Percentiles rank a stretch among this genome's conserved stretches.
Evolutionary conservation across 2,329 filamentous ascomycete genomes (phyloP).

Genomic region (Trichoderma sp.): DNA sequence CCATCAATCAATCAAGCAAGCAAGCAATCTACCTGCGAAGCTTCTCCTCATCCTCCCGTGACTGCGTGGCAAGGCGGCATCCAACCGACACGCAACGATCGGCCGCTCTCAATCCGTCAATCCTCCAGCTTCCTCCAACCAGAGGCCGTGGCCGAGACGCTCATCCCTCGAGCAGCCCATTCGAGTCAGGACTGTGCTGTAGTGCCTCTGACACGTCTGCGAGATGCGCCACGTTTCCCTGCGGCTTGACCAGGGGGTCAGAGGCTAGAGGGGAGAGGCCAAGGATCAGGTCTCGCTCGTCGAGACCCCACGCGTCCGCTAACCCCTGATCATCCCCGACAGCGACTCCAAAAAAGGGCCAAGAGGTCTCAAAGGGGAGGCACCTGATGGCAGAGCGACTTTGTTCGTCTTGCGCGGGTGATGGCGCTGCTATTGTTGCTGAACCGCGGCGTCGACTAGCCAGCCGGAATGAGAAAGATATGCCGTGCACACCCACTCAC

Average conservation of each 20-base stretch:
- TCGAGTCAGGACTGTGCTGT: constrained; percentile 23
- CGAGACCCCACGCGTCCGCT: constrained; percentile 10
- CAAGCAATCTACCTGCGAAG: constrained; percentile 2
- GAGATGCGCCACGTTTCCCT: constrained; percentile 22
- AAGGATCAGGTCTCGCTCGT: background rate
- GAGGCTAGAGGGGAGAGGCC: background rate
- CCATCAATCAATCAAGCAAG: background rate
- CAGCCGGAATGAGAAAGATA: background rate
- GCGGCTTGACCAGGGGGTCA: background rate
- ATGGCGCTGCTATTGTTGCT: background rate
- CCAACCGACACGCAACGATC: background rate
- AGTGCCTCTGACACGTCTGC: constrained; percentile 22
- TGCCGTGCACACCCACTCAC: constrained; percentile 10
- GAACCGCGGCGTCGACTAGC: background rate
- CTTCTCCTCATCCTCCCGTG: constrained; percentile 1
- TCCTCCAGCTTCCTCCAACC: constrained; percentile 5
- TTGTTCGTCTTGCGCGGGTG: background rate
- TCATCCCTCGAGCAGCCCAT: constrained; percentile 6
- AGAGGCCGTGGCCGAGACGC: background rate
- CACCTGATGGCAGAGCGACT: constrained; percentile 1
- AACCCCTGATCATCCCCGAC: constrained; percentile 21
- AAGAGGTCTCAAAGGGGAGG: background rate
- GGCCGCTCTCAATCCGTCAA: background rate
- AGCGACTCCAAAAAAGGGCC: background rate
- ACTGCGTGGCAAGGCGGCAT: constrained; percentile 10